These are phyloP conservation scores for Pyricularia pennisetigena DNA, from an alignment of 2,329 filamentous ascomycete species.

Conservation along the genomic window DNA sequence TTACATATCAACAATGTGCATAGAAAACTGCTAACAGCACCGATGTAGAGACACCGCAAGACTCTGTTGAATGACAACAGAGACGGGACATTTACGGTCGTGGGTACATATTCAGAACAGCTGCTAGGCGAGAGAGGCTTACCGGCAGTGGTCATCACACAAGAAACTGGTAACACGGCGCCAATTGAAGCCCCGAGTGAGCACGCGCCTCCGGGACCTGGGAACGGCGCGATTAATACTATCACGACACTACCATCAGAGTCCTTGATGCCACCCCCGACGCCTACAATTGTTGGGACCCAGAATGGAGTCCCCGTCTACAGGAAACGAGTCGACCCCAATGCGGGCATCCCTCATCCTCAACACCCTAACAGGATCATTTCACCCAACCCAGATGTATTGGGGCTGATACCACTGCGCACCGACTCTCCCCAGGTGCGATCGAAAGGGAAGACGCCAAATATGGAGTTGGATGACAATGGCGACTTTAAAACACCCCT, in stretches of 20 bases:
- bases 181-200: not conserved
- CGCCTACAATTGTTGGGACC: too few relatives aligned
- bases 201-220: not conserved
- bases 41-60: slow-evolving; percentile 2
- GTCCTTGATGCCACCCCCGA: not conserved
- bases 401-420: not conserved
- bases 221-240: not conserved
- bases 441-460: not conserved
- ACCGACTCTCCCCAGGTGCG: not conserved
- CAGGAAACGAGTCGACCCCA: not conserved
- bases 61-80: slow-evolving; percentile 8
- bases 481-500: not conserved
- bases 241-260: not conserved
- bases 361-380: not conserved
- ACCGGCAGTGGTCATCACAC: slow-evolving; percentile 7
- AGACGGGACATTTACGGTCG: slow-evolving; percentile 7
- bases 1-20: not conserved
- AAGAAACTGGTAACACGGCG: not conserved
- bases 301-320: not conserved
- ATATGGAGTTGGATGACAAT: not conserved
- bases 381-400: not conserved
- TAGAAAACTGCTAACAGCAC: not conserved
- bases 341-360: not conserved
- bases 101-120: not conserved
- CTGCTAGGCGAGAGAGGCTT: not conserved